Base-by-base conservation (phyloP, 179 eudicot genomes). In the Heliamphora pulchella region DNA sequence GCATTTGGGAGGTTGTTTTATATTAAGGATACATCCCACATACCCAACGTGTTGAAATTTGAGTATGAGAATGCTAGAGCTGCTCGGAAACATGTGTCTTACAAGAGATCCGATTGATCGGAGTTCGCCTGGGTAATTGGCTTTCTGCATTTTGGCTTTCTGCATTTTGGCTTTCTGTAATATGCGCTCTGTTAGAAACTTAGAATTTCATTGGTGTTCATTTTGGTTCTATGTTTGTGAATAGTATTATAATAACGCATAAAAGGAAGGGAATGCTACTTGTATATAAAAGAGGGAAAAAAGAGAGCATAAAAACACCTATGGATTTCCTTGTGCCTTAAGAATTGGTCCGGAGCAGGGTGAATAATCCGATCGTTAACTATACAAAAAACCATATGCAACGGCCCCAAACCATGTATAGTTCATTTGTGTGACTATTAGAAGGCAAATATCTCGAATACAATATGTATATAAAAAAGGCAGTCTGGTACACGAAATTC, bases 41-140 rank as follows among this genome's bases (percentile, higher is more conserved):
- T 95, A 15, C 87, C 88, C 4, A 84, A 95, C 84, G 94, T 91
- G 72, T 81, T 95, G 90, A 90, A 89, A 87, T 95, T 95, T 79
- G 98, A 95, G 91, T 95, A 93, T 54, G 97, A 92, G 69, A 93
- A 95, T 81, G 98, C 97, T 0, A 81, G 97, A 73, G 93, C 95
- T 57, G 97, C 98, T 1, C 83, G 96, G 83, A 89, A 83, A 31
- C 88, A 88, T 46, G 81, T 72, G 4, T 80, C 84, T 51, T 84
- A 85, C 74, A 94, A 91, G 82, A 84, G 81, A 41, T 64, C 80
- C 43, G 89, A 91, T 50, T 83, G 81, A 79, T 74, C 41, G 20
- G 68, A 41, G 20, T 55, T 5, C 5, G 18, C 7, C 63, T 22
- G 81, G 87, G 76, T 53, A 76, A 75, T 77, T 55, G 15, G 48